Base-by-base conservation (phyloP, 148 eudicot species). In the Oxyria digyna region DNA sequence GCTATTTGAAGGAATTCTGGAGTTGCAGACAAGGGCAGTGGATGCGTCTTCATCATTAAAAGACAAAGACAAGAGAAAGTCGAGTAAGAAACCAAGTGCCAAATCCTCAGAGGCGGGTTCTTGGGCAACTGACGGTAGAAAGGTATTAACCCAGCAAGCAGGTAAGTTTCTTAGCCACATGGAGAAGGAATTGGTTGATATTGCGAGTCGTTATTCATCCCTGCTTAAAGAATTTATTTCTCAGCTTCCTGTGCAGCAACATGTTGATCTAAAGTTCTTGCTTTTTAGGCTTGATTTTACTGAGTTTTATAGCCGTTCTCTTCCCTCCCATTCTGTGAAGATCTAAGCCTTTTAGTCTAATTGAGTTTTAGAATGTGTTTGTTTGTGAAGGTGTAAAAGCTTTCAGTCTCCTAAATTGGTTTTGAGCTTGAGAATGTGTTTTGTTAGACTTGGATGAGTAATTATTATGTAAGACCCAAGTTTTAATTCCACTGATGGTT, bases 1-100 rank as follows among this genome's bases (percentile, higher is more conserved):
- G 65, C 46, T 94, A 71, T 90, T 86, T 77, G 99, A 90, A 84
- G 96, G 99, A 64, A 85, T 94, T 43, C 77, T 77, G 55, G 99
- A 94, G 72, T 69, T 94, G 81, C 96, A 88, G 78, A 84, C 89
- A 31, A 94, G 99, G 78, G 81, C 82, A 24, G 35, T 77, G 42
- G 92, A 81, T 14, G 37, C 81, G 42, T 66, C 77, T 59, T 48
- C 59, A 32, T 50, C 80, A 21, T 77, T 84, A 33, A 84, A 75
- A 40, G 88, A 81, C 74, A 89, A 84, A 40, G 88, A 81, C 74
- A 89, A 84, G 73, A 79, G 69, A 71, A 80, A 77, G 62, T 74
- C 71, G 18, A 69, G 77, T 46, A 73, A 69, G 69, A 71, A 75
- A 67, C 65, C 63, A 68, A 79, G 72, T 71, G 79, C 74, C 67